These are phyloP conservation scores for Pestalotiopsis sp. DNA, from an alignment of 2,329 filamentous ascomycete species.

Conservation along the genomic window DNA sequence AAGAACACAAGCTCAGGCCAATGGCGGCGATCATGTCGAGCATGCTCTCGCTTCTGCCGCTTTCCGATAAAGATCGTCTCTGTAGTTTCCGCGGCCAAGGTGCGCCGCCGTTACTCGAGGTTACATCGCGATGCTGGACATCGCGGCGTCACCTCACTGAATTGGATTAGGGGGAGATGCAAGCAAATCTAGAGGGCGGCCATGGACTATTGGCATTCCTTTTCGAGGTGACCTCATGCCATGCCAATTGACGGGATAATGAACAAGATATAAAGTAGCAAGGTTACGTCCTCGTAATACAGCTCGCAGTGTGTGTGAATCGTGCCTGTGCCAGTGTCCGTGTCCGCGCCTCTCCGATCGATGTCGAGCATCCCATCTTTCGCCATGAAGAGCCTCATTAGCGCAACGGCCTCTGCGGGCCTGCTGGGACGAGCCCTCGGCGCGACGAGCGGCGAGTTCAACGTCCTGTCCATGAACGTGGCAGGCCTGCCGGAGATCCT, in stretches of 20 bases:
- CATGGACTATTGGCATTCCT: background rate
- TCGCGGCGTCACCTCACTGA: constrained; percentile 4
- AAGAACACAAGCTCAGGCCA: constrained; percentile 2
- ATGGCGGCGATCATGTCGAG: constrained; percentile 4
- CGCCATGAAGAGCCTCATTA: constrained; percentile 6
- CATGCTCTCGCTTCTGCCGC: constrained; percentile 8
- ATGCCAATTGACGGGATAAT: background rate
- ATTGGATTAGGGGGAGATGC: background rate
- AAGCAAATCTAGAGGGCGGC: background rate
- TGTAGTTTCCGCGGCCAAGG: background rate
- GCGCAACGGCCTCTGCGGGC: constrained; percentile 4
- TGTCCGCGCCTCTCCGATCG: background rate
- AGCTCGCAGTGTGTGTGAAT: background rate
- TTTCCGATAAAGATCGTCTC: constrained; percentile 1
- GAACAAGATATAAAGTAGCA: background rate
- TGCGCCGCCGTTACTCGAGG: background rate
- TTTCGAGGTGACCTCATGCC: background rate
- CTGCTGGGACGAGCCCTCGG: constrained; percentile 8
- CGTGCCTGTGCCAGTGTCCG: background rate
- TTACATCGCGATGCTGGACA: background rate
- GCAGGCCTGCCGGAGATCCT: constrained; percentile 42
- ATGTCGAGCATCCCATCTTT: background rate
- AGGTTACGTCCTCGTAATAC: background rate
- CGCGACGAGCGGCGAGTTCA: constrained; percentile 30
- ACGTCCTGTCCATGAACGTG: constrained; percentile 32